Evolutionary conservation across 2,329 filamentous ascomycete genomes (phyloP).

Genomic region (Fusarium tanahbumbuense): DNA sequence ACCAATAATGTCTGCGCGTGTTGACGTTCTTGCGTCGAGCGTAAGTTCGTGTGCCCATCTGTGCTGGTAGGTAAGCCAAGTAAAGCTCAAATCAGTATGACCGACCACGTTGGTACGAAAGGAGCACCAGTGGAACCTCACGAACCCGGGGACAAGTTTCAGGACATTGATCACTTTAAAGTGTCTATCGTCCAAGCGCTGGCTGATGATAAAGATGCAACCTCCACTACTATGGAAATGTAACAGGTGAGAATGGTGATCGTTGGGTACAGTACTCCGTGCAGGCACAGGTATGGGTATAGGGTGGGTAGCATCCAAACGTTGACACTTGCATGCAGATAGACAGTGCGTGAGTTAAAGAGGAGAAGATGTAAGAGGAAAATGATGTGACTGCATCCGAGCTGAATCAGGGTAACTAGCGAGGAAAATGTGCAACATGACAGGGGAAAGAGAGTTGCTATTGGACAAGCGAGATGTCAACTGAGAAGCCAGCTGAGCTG

Average conservation of each 20-base stretch:
- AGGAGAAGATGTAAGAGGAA: constrained; percentile 20
- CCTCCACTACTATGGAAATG: background rate
- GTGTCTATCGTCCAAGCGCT: background rate
- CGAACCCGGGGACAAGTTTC: background rate
- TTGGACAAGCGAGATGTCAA: constrained; percentile 32
- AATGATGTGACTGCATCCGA: constrained; percentile 32
- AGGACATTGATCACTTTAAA: background rate
- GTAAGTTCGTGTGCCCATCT: background rate
- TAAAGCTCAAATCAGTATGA: background rate
- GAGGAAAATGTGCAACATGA: constrained; percentile 14
- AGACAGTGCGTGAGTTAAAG: constrained; percentile 6
- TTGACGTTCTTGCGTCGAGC: background rate
- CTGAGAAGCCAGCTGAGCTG: constrained; percentile 41
- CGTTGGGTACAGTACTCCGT: background rate
- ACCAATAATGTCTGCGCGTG: background rate
- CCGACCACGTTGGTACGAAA: no score
- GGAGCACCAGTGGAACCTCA: background rate
- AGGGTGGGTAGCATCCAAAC: constrained; percentile 11
- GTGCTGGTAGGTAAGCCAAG: background rate
- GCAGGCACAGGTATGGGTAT: background rate
- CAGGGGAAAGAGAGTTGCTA: constrained; percentile 29
- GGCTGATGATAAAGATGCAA: background rate
- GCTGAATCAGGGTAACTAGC: constrained; percentile 36
- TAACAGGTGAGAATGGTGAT: background rate
- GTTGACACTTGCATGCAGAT: constrained; percentile 6